Evolutionary conservation across 352 stramenopile species (phyloP), one percentile per base, ranked within the genome.

Genomic region (Thalassiosira mediterranea): DNA sequence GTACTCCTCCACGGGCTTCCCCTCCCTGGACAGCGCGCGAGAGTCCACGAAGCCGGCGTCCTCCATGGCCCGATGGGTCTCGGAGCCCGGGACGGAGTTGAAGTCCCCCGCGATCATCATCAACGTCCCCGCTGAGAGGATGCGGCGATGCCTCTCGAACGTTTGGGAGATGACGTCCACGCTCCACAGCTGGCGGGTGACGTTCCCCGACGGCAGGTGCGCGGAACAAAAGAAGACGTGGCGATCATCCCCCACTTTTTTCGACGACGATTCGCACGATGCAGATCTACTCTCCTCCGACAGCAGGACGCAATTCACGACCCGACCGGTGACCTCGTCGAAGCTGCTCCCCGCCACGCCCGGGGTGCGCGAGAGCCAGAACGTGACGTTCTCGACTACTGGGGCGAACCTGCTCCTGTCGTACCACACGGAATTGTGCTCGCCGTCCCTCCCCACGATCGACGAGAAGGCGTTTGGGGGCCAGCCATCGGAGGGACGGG

Each of bases 271-370:
- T 42, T 42, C 21, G 10, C 17, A 8, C 29, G 4, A 10, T 46
- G 17, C 15, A 23, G 4, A 31, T 23, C 15, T 40, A 8, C 26
- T 37, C 10, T 28, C 31, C 4, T 58, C 53, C 23, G 44, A 28
- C 34, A 63, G 47, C 15, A 63, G 29, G 21, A 63, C 53, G 31
- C 53, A 63, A 49, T 63, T 63, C 15, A 51, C 53, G 5, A 63
- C 42, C 31, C 53, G 28, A 4, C 53, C 53, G 15, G 53, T 63
- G 5, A 63, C 31, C 23, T 63, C 53, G n/a, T 26, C 53, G 31
- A 63, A 63, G 31, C 53, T 63, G 42, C 29, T 63, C 34, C 53
- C 53, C 10, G 31, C 53, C 7, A 23, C 31, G 11, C 47, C 53
- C 26, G 53, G 53, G 26, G 11, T 48, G 5, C 15, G 21, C 34